Evolutionary conservation across 2,329 filamentous ascomycete genomes (phyloP).

Genomic region (Trichophyton benhamiae): DNA sequence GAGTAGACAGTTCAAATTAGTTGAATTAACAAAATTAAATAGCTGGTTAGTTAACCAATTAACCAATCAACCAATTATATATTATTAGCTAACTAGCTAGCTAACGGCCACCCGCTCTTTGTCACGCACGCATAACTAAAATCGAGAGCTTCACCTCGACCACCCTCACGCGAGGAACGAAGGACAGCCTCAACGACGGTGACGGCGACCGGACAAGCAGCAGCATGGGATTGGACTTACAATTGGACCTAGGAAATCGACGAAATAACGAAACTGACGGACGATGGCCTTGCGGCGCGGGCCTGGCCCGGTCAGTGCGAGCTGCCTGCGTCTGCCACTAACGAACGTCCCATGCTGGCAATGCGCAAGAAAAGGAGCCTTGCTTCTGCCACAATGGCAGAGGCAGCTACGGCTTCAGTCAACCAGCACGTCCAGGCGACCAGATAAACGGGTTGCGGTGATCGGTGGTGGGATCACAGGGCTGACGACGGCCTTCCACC

Average conservation of each 20-base stretch:
- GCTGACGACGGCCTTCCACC: slow-evolving; percentile 63
- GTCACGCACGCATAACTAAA: not conserved
- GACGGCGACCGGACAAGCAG: not conserved
- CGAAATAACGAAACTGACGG: not conserved
- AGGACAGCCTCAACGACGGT: not conserved
- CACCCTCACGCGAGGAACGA: not conserved
- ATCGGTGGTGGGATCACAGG: slow-evolving; percentile 76
- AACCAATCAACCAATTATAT: no score
- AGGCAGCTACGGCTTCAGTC: not conserved
- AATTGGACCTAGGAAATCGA: not conserved
- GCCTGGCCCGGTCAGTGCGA: not conserved
- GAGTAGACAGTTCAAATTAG: no score
- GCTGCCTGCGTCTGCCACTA: not conserved
- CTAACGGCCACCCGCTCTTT: no score
- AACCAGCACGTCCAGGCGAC: not conserved
- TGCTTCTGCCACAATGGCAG: not conserved
- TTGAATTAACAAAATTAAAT: no score
- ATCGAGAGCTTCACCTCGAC: not conserved
- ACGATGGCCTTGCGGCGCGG: not conserved
- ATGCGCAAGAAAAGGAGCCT: not conserved
- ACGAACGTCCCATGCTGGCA: not conserved
- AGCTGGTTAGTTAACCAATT: not conserved
- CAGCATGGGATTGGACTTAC: not conserved
- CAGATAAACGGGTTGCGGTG: slow-evolving; percentile 38
- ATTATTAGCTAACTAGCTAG: no score